Evolutionary conservation across 2,329 filamentous ascomycete genomes (phyloP).

Genomic region (Chrysoporthe deuterocubensis): DNA sequence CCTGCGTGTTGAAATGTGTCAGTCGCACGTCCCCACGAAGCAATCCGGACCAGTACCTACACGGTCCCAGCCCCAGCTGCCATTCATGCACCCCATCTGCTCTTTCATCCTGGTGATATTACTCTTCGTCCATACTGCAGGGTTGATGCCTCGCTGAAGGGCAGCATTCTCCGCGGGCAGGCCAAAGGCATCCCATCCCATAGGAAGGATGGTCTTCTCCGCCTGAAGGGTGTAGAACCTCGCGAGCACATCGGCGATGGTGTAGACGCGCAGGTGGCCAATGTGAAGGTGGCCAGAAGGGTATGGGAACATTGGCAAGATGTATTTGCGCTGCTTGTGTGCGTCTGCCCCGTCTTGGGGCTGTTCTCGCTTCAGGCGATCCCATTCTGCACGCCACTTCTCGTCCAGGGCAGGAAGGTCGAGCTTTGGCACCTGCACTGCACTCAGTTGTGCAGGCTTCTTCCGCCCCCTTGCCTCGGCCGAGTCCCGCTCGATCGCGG

Average conservation of each 20-base stretch:
- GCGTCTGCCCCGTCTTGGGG: constrained; percentile 28
- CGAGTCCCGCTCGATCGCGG: too few species aligned
- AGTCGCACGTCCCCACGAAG: background rate
- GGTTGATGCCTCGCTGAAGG: constrained; percentile 78
- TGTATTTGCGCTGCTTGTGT: constrained; percentile 58
- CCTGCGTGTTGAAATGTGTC: constrained; percentile 51
- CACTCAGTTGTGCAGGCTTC: background rate
- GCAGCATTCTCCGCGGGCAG: constrained; percentile 91
- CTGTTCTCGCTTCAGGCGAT: constrained; percentile 29
- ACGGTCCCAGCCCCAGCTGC: constrained; percentile 79
- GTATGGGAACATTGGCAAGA: constrained; percentile 93
- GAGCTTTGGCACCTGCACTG: constrained; percentile 37
- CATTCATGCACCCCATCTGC: constrained; percentile 79
- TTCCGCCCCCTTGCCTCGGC: background rate
- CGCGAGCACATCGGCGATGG: constrained; percentile 84
- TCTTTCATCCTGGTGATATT: constrained; percentile 88
- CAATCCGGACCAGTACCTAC: constrained; percentile 53
- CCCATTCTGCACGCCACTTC: constrained; percentile 59
- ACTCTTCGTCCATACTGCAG: constrained; percentile 75
- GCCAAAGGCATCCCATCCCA: constrained; percentile 94
- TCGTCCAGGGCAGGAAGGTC: constrained; percentile 52
- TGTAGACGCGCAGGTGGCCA: constrained; percentile 86
- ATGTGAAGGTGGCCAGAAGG: constrained; percentile 86
- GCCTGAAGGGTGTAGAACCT: constrained; percentile 77
- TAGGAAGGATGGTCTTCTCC: constrained; percentile 78